Base-by-base conservation (phyloP, 352 stramenopile species). In the Globisporangium rhizosaccharum region DNA sequence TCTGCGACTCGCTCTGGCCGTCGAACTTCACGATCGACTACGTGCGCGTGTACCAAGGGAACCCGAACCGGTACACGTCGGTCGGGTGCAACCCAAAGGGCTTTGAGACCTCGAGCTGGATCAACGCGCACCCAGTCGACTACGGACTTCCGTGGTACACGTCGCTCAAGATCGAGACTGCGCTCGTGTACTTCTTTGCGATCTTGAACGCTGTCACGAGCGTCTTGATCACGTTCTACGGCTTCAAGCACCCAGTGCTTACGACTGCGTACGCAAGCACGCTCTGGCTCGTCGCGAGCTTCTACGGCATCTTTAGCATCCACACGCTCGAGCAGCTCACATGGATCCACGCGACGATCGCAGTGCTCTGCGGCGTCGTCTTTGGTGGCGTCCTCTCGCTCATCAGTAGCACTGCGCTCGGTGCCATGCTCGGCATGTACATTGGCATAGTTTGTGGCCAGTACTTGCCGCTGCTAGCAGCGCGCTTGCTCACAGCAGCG, bases 1-100 rank as follows among this genome's bases (percentile, higher is more conserved):
- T 97, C 65, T 98, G 94, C 65, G 79, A 98, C 68, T 98, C 94
- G 46, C 41, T 94, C 20, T 96, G 86, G 86, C 87, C 87, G 5
- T 90, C 84, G 15, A 92, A 94, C 68, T 97, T 98, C 66, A 96
- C 90, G 50, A 97, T 98, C 72, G 93, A 98, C 71, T 97, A 96
- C 57, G 85, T 98, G 7, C 90, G 96, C 26, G 79, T 98, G 23
- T 98, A 98, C 61, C 94, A 98, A 68, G 91, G 83, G 50, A 89
- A 90, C 45, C 71, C 89, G 67, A 90, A 97, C 66, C 73, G 84
- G 41, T 92, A 91, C 53, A 97, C 96, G 59, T 96, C 94, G 33
- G 66, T 96, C 8, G 96, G 96, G 0, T 99, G 96, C 75, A 94
- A 97, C 64, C 93, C 96, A 7, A 62, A 77, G 20, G 77, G 80